These are phyloP conservation scores for Triangularia setosa DNA, from an alignment of 2,329 filamentous ascomycete species.

Conservation along the genomic window DNA sequence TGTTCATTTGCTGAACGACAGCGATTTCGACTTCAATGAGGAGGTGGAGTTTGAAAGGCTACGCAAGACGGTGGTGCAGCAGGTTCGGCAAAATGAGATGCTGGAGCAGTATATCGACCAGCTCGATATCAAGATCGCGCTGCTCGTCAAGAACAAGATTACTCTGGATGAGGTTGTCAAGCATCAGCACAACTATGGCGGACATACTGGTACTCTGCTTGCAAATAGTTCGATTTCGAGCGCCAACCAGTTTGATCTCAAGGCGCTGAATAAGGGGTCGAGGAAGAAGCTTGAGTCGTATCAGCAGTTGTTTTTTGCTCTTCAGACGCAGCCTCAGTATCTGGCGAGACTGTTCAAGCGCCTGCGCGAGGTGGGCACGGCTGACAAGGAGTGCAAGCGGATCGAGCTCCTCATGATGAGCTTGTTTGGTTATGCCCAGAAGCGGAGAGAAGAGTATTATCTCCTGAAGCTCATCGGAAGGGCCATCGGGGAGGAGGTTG, in stretches of 20 bases:
- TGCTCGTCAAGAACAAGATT: constrained; percentile 99
- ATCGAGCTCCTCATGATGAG: constrained; percentile 95
- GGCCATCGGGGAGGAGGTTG: constrained; percentile 82
- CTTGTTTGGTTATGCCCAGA: constrained; percentile 94
- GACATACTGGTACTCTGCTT: constrained; percentile 77
- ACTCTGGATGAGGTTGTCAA: constrained; percentile 96
- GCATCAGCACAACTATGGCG: constrained; percentile 94
- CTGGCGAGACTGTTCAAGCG: constrained; percentile 82
- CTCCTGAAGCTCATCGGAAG: constrained; percentile 81
- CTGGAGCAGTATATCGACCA: constrained; percentile 98
- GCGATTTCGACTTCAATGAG: constrained; percentile 97
- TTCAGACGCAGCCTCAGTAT: constrained; percentile 96
- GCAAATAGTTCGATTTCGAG: constrained; percentile 86
- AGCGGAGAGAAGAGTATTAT: constrained; percentile 94
- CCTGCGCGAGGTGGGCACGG: constrained; percentile 74
- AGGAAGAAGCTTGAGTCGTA: constrained; percentile 94
- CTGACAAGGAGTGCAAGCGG: constrained; percentile 89
- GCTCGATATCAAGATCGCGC: constrained; percentile 96
- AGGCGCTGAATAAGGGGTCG: constrained; percentile 95
- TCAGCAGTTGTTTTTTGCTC: constrained; percentile 93
- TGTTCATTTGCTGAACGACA: constrained; percentile 95
- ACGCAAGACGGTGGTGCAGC: constrained; percentile 93
- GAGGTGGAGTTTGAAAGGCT: constrained; percentile 95
- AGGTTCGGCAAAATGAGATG: constrained; percentile 95
- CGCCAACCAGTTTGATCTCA: constrained; percentile 90